Percentiles rank a stretch among this genome's conserved stretches.
phyloP scores from a whole-genome alignment of 2,329 filamentous ascomycete species.

The Hymenoscyphus salicellus region DNA sequence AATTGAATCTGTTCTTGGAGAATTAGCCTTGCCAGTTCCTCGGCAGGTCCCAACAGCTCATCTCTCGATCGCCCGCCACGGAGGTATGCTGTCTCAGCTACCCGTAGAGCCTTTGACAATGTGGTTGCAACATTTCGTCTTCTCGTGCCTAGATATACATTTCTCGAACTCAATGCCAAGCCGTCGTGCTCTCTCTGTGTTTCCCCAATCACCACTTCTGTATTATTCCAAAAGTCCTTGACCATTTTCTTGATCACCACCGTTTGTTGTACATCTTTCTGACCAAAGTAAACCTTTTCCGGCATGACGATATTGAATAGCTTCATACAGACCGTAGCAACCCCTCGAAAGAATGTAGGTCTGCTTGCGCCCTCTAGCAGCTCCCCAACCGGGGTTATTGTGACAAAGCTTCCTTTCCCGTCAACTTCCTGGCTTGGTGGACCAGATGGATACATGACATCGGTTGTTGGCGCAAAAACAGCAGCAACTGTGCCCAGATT shows the following conservation, averaged over 20 bases:
- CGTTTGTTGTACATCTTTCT: constrained; percentile 97
- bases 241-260: constrained; percentile 86
- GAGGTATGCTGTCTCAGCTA: constrained; percentile 66
- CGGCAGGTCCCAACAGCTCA: constrained; percentile 70
- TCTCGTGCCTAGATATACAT: constrained; percentile 82
- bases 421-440: constrained; percentile 65
- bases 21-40: constrained; percentile 53
- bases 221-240: constrained; percentile 78
- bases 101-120: constrained; percentile 64
- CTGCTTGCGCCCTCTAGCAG: constrained; percentile 80
- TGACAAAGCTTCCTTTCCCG: constrained; percentile 84
- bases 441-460: constrained; percentile 83
- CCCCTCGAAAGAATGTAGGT: constrained; percentile 93
- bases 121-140: constrained; percentile 71
- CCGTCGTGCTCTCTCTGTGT: constrained; percentile 79
- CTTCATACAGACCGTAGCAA: constrained; percentile 95
- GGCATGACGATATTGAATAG: constrained; percentile 79
- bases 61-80: constrained; percentile 52
- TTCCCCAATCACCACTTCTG: constrained; percentile 67
- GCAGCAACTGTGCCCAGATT: constrained; percentile 69
- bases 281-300: constrained; percentile 85
- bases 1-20: constrained; percentile 61
- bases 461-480: constrained; percentile 80
- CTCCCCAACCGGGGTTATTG: constrained; percentile 77
- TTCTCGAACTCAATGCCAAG: constrained; percentile 85